Base-by-base conservation (phyloP, 352 stramenopile species). In the Phytopythium delawarense region DNA sequence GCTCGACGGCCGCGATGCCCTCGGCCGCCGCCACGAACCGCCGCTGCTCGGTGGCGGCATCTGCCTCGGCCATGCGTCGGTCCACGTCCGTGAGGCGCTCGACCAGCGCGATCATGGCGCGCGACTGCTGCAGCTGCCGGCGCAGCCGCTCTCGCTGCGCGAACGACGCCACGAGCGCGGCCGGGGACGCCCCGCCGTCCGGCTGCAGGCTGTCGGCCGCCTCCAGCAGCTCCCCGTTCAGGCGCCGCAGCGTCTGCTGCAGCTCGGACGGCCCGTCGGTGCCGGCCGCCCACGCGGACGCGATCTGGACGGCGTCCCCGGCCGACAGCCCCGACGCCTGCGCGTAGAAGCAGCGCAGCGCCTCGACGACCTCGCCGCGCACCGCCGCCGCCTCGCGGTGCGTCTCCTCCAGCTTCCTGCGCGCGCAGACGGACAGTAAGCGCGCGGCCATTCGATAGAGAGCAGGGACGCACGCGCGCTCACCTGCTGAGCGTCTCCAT, bases 11-110 rank as follows among this genome's bases (percentile, higher is more conserved):
- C n/a, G 70, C 67, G 21, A 78, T 59, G 0, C 65, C 67, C 28
- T 80, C 76, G 2, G 79, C 77, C 12, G 80, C 80, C 6, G 64
- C 62, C n/a, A 85, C 71, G 53, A 89, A 71, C 21, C 73, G 61
- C 16, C 72, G 73, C 7, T 76, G 62, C 57, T 76, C 73, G 44
- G 88, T 74, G 25, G 70, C 68, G 7, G 65, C 62, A 48, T 92
- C 78, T 48, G 85, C 67, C 4, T 79, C 75, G n/a, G 63, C 59
- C 0, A 91, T 44, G 12, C 76, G 51, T n/a, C 72, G 67, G 52
- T 92, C 81, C 18, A 86, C 74, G 59, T 81, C 68, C 23, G 70
- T 88, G 13, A 93, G 69, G n/a, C 87, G 82, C 66, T 91, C 84
- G 21, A 89, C 77, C 16, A 88, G 69, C 61, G 64, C 40, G 45